Evolutionary conservation across 164 flowering plant genomes (phyloP).

Genomic region (Euptelea pleiosperma): DNA sequence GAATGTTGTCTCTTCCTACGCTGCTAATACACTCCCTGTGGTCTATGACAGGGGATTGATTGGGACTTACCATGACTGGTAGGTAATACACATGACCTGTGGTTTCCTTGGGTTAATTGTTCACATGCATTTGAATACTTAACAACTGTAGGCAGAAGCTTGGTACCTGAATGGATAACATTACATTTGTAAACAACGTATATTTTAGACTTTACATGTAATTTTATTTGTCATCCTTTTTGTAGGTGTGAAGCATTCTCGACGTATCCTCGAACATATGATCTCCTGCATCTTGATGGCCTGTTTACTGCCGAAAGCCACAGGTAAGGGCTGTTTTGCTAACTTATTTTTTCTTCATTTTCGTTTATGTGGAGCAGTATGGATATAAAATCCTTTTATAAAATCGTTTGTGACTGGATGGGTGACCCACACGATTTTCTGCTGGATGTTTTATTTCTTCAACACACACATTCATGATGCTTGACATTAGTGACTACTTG

Average conservation of each 20-base stretch:
- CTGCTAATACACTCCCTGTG: conserved; percentile 71
- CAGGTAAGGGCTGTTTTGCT: conserved; percentile 41
- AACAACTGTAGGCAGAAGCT: too few species aligned
- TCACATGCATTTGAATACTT: too few species aligned
- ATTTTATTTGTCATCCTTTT: conserved; percentile 7
- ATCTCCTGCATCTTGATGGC: conserved; percentile 93
- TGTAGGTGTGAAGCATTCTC: conserved; percentile 98
- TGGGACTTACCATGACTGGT: conserved; percentile 96
- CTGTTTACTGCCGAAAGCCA: conserved; percentile 91
- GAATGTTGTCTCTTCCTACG: conserved; percentile 94
- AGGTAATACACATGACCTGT: too few species aligned
- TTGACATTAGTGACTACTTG: neutral
- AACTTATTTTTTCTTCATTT: neutral
- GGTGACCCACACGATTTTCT: too few species aligned
- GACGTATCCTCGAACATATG: conserved; percentile 96
- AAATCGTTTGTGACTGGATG: too few species aligned
- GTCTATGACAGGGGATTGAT: conserved; percentile 93
- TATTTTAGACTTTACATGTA: neutral
- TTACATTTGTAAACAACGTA: too few species aligned
- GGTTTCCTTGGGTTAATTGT: too few species aligned
- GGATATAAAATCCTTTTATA: neutral
- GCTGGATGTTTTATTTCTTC: too few species aligned
- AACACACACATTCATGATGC: too few species aligned
- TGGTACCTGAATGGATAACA: too few species aligned
- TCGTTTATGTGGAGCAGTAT: conserved; percentile 3